Base-by-base conservation (phyloP, 1,139 yeast species). In the Yamadazyma jaroonii region DNA sequence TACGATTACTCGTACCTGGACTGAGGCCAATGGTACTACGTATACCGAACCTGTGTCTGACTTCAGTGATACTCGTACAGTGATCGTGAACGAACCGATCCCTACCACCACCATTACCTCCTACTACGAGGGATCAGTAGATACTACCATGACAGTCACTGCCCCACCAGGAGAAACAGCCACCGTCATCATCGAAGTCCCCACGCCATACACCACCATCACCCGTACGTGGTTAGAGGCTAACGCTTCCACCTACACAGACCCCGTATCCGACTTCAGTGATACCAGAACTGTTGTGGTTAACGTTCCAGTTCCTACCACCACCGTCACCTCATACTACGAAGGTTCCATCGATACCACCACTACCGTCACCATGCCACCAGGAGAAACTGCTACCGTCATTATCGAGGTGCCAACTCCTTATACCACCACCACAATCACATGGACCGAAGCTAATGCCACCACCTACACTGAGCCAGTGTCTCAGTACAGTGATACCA, bases 381-480 rank as follows among this genome's bases (percentile, higher is more conserved):
- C 36, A 5, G 25, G 29, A 2, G 38, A 25, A 3, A 42, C 44
- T n/a, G 36, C 15, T 3, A 42, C 38, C 3, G 42, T 42, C 17
- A 34, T 34, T 2, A 29, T 43, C 3, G 42, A 40, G 4, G 44
- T 45, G 8, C 52, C 52, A 4, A 39, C 40, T 20, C 49, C 52
- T 9, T 38, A 47, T 11, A 32, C 37, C 9, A 42, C 46, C 4
- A 17, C 32, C 9, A 43, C 48, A 8, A 27, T 14, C 2, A 34
- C 32, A 21, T 36, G 39, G 39, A 25, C 39, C 8, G 37, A 31
- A 9, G 7, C 24, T 7, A 11, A 20, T 13, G 23, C 38, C 20
- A 24, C 41, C 1, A 38, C 45, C 21, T 25, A 27, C 11, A 39
- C 46, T 0, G 7, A 11, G 4, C 34, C 42, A 6, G 6, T 6